Evolutionary conservation across 108 stramenopile species (phyloP).

Genomic region (Pseudonitzschia pungens): DNA sequence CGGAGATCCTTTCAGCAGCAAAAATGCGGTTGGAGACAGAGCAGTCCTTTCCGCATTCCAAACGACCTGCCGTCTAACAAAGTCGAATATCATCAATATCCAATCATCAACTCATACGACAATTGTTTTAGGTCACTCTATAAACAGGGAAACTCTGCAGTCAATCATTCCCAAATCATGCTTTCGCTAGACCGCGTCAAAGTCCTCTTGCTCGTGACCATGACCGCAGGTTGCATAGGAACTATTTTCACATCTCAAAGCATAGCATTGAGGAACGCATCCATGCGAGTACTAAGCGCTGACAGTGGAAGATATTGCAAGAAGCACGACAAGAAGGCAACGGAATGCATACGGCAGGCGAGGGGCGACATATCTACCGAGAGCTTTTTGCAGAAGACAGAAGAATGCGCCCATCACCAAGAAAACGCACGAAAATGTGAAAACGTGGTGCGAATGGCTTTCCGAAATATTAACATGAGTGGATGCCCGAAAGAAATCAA

Average conservation of each 20-base stretch:
- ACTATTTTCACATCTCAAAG: constrained; percentile 32
- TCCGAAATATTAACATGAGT: constrained; percentile 39
- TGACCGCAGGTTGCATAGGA: constrained; percentile 8
- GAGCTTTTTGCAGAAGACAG: background rate
- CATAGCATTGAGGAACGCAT: constrained; percentile 16
- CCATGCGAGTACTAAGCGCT: constrained; percentile 16
- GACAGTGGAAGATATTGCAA: constrained; percentile 6
- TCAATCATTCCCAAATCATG: no score
- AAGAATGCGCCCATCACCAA: background rate
- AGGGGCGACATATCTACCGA: background rate
- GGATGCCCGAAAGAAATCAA: constrained; percentile 38
- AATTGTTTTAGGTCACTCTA: no score
- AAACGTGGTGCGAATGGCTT: constrained; percentile 23
- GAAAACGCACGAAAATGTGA: constrained; percentile 19
- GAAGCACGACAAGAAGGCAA: background rate
- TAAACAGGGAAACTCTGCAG: no score
- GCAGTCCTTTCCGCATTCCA: no score
- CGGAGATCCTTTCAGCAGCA: no score
- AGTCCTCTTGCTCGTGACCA: constrained; percentile 1
- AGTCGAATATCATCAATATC: no score
- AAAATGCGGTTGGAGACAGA: no score
- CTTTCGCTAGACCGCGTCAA: background rate
- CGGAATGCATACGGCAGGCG: background rate
- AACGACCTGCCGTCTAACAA: no score
- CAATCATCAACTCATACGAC: no score